These are phyloP conservation scores for Parachaetomium inaequale DNA, from an alignment of 495 filamentous ascomycete species.

Conservation along the genomic window DNA sequence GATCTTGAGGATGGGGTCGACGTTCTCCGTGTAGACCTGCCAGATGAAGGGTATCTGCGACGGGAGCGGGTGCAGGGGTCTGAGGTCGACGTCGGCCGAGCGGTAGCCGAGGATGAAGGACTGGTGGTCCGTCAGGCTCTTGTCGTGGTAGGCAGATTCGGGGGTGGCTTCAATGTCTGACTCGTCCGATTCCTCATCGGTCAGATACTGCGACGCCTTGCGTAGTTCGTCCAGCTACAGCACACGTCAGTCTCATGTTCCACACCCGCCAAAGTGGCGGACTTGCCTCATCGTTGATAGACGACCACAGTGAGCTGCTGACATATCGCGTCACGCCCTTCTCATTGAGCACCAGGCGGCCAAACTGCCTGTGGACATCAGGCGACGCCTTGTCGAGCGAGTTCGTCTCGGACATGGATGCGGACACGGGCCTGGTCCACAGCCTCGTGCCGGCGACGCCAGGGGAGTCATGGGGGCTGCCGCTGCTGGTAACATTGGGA, in stretches of 20 bases:
- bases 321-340: slow-evolving; percentile 77
- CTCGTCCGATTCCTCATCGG: slow-evolving; percentile 62
- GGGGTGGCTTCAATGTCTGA: slow-evolving; percentile 54
- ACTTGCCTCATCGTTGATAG: slow-evolving; percentile 70
- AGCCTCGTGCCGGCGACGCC: not conserved
- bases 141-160: slow-evolving; percentile 31
- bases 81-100: slow-evolving; percentile 51
- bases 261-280: not conserved
- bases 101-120: slow-evolving; percentile 68
- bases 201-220: slow-evolving; percentile 62
- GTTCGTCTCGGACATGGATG: slow-evolving; percentile 13
- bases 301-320: slow-evolving; percentile 87
- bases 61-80: slow-evolving; percentile 52
- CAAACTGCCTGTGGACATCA: slow-evolving; percentile 65
- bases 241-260: slow-evolving; percentile 11
- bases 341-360: slow-evolving; percentile 78
- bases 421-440: slow-evolving; percentile 16
- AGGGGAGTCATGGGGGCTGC: slow-evolving; percentile 19
- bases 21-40: slow-evolving; percentile 65
- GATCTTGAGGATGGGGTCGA: slow-evolving; percentile 68
- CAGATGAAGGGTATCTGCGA: slow-evolving; percentile 65
- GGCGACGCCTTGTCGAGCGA: slow-evolving; percentile 29
- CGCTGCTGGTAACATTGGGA: slow-evolving; percentile 6
- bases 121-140: slow-evolving; percentile 55
- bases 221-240: slow-evolving; percentile 67